Base-by-base conservation (phyloP, 169 alveolate species). In the Eimeria acervulina region DNA sequence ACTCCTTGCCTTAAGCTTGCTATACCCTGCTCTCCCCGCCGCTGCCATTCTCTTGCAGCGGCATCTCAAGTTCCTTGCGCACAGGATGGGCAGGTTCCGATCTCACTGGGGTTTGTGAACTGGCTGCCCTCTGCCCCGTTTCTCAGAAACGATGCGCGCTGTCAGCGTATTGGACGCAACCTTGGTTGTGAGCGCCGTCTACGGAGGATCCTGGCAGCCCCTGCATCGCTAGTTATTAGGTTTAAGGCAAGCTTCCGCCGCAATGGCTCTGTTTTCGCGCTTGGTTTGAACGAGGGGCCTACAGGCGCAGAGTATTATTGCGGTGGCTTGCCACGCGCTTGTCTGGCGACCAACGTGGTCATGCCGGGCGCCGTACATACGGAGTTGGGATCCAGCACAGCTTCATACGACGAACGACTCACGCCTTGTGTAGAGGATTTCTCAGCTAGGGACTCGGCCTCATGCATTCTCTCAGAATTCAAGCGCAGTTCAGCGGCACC, bases 291-390 rank as follows among this genome's bases (percentile, higher is more conserved):
- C n/a, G 44, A n/a, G 70, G 68, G 42, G 47, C 72, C 0, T 28
- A 47, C 90, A 12, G 47, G 31, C 31, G 52, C 66, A 38, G 81
- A 52, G 23, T 85, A 21, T 33, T 38, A 59, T 10, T 31, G 80
- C 52, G 52, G 93, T 44, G 74, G 93, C 36, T 85, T 85, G 93
- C 93, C 93, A 7, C 93, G 93, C 74, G 93, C 63, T 28, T 13
- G 52, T 55, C 80, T 52, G n/a, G 93, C 93, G 44, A 59, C 81
- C 80, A 55, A 19, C 51, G 33, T 85, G 59, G 7, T 55, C 55
- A 52, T 85, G 93, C 93, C 93, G 12, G 31, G 78, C 78, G 17
- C 63, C 21, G 78, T 70, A 33, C 78, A 85, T 21, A 26, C 19
- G 55, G 61, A 59, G 40, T 17, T 42, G 33, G 80, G 42, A 23